Evolutionary conservation across 768 basidiomycete species (phyloP).

Genomic region (Erythrobasidium yunnanense): DNA sequence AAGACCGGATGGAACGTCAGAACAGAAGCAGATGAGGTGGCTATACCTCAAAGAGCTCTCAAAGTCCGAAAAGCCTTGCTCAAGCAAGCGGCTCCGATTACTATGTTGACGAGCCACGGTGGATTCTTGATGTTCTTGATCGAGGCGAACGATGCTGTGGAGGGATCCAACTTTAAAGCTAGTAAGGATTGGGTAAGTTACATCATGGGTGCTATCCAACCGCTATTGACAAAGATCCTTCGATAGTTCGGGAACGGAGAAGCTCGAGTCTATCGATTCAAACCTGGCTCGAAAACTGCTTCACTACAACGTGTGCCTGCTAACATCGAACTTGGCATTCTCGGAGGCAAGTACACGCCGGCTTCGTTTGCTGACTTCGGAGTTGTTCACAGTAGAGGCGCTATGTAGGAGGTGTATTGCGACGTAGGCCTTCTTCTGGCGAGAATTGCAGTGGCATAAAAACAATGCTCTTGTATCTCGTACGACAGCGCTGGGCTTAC

Average conservation of each 20-base stretch:
- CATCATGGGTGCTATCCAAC: neutral
- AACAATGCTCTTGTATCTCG: too few species aligned
- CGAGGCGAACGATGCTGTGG: neutral
- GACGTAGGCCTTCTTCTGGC: too few species aligned
- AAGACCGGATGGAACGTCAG: neutral
- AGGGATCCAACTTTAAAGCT: neutral
- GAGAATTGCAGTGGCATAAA: too few species aligned
- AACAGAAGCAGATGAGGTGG: neutral
- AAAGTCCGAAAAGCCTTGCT: neutral
- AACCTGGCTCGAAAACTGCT: neutral
- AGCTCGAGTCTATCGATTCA: neutral
- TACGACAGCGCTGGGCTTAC: too few species aligned
- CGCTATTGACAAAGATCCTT: neutral
- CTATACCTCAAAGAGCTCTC: neutral
- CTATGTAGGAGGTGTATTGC: too few species aligned
- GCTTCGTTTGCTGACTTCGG: neutral
- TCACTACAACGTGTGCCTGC: neutral
- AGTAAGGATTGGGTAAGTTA: neutral
- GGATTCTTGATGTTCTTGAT: neutral
- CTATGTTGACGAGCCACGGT: neutral
- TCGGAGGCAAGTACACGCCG: neutral
- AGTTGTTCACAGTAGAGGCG: too few species aligned
- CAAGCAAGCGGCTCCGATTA: neutral
- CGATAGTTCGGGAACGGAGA: neutral
- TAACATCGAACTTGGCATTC: neutral